Base-by-base conservation (phyloP, 1,284 basidiomycete genomes). In the Kwoniella shivajii region DNA sequence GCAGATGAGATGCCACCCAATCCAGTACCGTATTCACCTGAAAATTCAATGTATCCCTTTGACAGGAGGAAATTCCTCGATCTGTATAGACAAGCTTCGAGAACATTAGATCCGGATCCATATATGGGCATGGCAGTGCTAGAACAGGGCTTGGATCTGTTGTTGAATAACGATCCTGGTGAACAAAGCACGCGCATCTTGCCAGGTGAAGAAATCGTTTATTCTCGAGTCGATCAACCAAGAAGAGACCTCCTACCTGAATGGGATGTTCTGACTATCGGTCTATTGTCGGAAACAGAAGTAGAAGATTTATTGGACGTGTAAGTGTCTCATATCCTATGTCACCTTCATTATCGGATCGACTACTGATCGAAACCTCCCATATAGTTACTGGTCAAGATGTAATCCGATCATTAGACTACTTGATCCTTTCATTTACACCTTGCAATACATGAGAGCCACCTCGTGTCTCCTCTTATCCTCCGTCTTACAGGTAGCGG, bases 101-200 rank as follows among this genome's bases (percentile, higher is more conserved):
- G 60, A 7, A 47, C 63, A 10, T 56, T 65, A 20, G 60, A 60
- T 37, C 43, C 60, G 7, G 60, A 64, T 47, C 63, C 60, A 6
- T 64, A 56, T 22, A 46, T 53, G 36, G 63, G 63, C 1, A 34
- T 64, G 52, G 57, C 52, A 10, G 55, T 64, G 4, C 47, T 65
- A 2, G 60, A 65, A 27, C 51, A 60, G 39, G 58, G 58, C 11
- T 29, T 60, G 20, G 57, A 58, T 34, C 45, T 49, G 46, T 33
- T 58, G 3, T 58, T 58, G 10, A 34, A 52, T 4, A 34, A 11
- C 16, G 39, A 50, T 16, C 30, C 22, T 10, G 30, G 18, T 11
- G 41, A 58, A 29, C 26, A 36, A 29, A 30, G 47, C 7, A 56
- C 54, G 6, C 42, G 18, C 6, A 56, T 53, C 9, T 29, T 43